Evolutionary conservation across 306 rosid genomes (phyloP).

Genomic region (Quercus berberidifolia): DNA sequence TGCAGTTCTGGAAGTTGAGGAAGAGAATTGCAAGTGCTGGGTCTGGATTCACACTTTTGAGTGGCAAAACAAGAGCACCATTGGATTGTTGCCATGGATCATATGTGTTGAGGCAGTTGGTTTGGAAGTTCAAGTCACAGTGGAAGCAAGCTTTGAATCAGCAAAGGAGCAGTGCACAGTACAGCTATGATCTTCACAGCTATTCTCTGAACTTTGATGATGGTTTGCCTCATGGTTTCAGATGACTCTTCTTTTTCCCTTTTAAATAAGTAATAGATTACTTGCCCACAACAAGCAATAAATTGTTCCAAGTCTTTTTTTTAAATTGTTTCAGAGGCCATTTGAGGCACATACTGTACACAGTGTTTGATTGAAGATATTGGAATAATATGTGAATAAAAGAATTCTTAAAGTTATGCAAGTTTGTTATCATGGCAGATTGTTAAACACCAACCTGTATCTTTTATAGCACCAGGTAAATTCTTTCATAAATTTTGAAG

Average conservation of each 20-base stretch:
- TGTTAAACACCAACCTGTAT: not conserved
- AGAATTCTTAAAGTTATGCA: not conserved
- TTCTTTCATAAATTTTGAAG: not conserved
- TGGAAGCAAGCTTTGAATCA: slow-evolving; percentile 54
- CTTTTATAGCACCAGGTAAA: not conserved
- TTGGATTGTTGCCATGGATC: slow-evolving; percentile 34
- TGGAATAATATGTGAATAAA: not conserved
- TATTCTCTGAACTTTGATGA: slow-evolving; percentile 85
- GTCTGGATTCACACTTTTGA: slow-evolving; percentile 47
- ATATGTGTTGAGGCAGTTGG: slow-evolving; percentile 28
- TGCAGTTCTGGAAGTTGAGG: slow-evolving; percentile 38
- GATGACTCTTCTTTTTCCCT: not conserved
- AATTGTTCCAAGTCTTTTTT: not conserved
- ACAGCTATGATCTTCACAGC: slow-evolving; percentile 76
- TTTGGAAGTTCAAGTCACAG: slow-evolving; percentile 50
- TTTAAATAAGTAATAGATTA: not conserved
- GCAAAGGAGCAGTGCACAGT: slow-evolving; percentile 34
- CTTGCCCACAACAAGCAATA: not conserved
- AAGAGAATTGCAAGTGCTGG: slow-evolving; percentile 37
- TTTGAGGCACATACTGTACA: not conserved
- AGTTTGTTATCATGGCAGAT: not conserved
- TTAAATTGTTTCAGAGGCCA: not conserved
- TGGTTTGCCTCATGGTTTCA: slow-evolving; percentile 32
- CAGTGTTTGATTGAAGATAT: not conserved
- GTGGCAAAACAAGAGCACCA: slow-evolving; percentile 22